Evolutionary conservation across 192 early-diverging fungal species (phyloP), one percentile per base, ranked within the genome.

Genomic region (Backusella tuberculispora): DNA sequence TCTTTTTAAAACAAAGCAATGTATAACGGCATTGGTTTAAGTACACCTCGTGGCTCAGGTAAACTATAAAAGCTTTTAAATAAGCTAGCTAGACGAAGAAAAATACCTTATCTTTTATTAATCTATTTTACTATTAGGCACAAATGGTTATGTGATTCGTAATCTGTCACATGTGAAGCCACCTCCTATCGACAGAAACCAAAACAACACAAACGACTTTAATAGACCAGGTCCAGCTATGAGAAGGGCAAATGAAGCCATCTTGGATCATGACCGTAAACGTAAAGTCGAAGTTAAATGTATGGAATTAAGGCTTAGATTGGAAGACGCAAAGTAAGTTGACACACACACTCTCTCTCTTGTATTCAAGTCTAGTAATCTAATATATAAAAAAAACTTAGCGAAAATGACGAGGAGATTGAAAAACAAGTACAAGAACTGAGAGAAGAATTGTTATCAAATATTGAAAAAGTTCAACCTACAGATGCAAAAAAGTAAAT

Each of bases 61-160:
- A 80, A 71, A 48, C 2, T 26, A 0, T 26, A 37, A 44, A 66
- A 63, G 3, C 10, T 9, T 5, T 4, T 6, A 43, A 6, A 43
- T 43, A 5, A 5, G 42, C 8, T 43, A 0, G 1, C 42, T 43
- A 9, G 10, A 43, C 10, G 4, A 6, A 43, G 8, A 43, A 43
- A 43, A 43, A n/a, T 21, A 10, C 29, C 29, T 34, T 34, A 6
- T 42, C 6, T 21, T 43, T 67, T 67, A 2, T 42, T 67, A n/a
- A n/a, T n/a, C n/a, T n/a, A n/a, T n/a, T n/a, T n/a, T 72, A 24
- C 13, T 34, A 26, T 19, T 79, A 80, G 78, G 98, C 43, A 99
- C 98, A 8, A 99, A 98, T 78, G 98, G 98, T 66, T 96, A 96
- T 81, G 93, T 99, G 7, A 93, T 96, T 48, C 91, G 94, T 40